phyloP scores from a whole-genome alignment of 192 early-diverging fungal genomes.

The Gryganskiella cystojenkinii region DNA sequence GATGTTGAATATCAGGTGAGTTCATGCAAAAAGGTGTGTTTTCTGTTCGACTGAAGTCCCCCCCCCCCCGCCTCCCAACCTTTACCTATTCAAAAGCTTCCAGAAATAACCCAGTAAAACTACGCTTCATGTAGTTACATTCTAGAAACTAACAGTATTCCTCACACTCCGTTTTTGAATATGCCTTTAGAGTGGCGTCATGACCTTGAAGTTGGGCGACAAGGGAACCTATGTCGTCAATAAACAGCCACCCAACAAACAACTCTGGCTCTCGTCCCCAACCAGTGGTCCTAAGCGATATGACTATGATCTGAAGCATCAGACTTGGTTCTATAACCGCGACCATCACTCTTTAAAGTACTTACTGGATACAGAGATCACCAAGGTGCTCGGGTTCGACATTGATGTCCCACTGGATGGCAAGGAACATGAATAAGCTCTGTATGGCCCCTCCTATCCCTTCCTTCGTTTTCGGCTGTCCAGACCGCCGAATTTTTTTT shows the following conservation, averaged over 20 bases:
- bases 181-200: conserved; percentile 73
- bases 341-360: conserved; percentile 75
- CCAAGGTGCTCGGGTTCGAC: conserved; percentile 56
- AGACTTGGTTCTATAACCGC: conserved; percentile 83
- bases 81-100: no score
- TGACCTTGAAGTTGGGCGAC: conserved; percentile 84
- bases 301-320: conserved; percentile 69
- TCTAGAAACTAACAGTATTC: neutral
- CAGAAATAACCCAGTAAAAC: neutral
- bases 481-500: no score
- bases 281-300: conserved; percentile 89
- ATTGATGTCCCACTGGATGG: conserved; percentile 57
- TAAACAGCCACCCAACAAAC: conserved; percentile 98
- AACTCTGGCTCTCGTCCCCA: conserved; percentile 98
- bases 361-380: conserved; percentile 76
- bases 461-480: no score
- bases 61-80: no score
- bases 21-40: conserved; percentile 55
- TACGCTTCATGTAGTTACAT: neutral
- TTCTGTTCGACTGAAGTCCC: neutral
- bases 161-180: neutral
- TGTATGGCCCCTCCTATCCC: no score
- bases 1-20: conserved; percentile 87
- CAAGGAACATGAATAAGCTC: no score
- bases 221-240: conserved; percentile 95